Conservation (phyloP, 768 basidiomycete species). For the Antrodiella citrinella region DNA sequence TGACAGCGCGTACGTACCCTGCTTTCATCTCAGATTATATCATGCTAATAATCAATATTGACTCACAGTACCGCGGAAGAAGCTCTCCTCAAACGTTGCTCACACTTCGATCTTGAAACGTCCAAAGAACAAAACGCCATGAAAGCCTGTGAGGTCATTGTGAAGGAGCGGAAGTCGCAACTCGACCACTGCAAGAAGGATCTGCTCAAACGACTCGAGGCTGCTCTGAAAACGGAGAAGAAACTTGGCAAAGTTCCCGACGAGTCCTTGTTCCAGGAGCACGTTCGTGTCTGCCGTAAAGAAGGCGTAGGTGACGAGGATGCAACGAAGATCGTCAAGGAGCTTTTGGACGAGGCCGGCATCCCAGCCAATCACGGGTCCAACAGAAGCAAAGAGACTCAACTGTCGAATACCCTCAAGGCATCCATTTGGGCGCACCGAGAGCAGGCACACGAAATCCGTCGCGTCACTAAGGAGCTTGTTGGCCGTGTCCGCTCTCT, state of each 20-base stretch:
- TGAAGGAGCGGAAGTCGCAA: conserved; percentile 72
- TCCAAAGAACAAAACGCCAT: conserved; percentile 64
- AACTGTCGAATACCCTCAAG: conserved; percentile 48
- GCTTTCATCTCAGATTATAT: neutral
- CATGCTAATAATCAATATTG: neutral
- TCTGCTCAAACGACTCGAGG: conserved; percentile 54
- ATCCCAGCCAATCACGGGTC: conserved; percentile 28
- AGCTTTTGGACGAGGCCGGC: conserved; percentile 54
- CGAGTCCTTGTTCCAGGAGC: conserved; percentile 77
- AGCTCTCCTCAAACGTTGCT: conserved; percentile 90
- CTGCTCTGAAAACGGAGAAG: conserved; percentile 63
- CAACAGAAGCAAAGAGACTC: conserved; percentile 17
- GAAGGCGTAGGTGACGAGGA: conserved; percentile 77
- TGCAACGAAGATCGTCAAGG: conserved; percentile 51
- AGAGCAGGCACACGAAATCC: conserved; percentile 80
- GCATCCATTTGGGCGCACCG: conserved; percentile 74
- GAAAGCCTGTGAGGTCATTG: conserved; percentile 90
- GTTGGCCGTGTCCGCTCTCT: conserved; percentile 84
- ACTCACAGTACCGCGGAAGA: conserved; percentile 72
- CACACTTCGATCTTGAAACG: conserved; percentile 84
- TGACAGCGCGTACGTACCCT: conserved; percentile 63
- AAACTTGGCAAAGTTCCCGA: conserved; percentile 50
- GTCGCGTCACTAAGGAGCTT: conserved; percentile 79
- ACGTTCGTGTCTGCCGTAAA: conserved; percentile 56
- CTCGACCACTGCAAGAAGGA: conserved; percentile 73